These are phyloP conservation scores for Glycine tomentella DNA, from an alignment of 306 rosid genomes.

Conservation along the genomic window DNA sequence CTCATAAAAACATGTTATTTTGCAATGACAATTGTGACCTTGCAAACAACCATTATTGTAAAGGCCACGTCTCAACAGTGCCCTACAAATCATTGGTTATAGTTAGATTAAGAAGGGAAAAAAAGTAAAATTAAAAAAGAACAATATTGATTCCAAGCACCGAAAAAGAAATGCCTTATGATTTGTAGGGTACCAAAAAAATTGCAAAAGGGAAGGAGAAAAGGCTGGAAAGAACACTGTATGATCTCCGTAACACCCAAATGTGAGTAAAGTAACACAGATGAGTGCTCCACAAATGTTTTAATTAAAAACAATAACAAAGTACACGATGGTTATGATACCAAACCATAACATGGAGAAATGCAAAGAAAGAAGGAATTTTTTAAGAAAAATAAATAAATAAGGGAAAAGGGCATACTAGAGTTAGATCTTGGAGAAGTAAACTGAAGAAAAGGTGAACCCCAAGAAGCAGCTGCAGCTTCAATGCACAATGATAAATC, in stretches of 20 bases:
- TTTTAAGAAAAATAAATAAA: neutral
- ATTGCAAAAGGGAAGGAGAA: conserved; percentile 33
- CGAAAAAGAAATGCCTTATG: conserved; percentile 36
- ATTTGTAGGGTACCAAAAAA: conserved; percentile 19
- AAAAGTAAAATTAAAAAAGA: no score
- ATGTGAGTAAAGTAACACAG: conserved; percentile 55
- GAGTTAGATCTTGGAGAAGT: conserved; percentile 83
- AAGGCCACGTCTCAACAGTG: conserved; percentile 51
- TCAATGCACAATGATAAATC: conserved; percentile 62
- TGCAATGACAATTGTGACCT: conserved; percentile 51
- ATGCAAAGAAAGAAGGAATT: conserved; percentile 14
- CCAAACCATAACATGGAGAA: conserved; percentile 53
- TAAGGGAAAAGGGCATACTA: conserved; percentile 66
- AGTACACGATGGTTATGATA: conserved; percentile 55
- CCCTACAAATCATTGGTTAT: conserved; percentile 45
- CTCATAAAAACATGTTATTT: conserved; percentile 27
- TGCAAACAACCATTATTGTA: conserved; percentile 51
- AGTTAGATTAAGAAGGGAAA: conserved; percentile 16
- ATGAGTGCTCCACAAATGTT: conserved; percentile 42
- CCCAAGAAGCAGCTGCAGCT: conserved; percentile 51
- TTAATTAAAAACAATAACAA: conserved; percentile 35
- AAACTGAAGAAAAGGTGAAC: conserved; percentile 55
- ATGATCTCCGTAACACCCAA: conserved; percentile 52
- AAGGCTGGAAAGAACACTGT: conserved; percentile 38
- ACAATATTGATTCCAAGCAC: conserved; percentile 49